Evolutionary conservation across 768 basidiomycete species (phyloP).

Genomic region (Rhodotorula taiwanensis): DNA sequence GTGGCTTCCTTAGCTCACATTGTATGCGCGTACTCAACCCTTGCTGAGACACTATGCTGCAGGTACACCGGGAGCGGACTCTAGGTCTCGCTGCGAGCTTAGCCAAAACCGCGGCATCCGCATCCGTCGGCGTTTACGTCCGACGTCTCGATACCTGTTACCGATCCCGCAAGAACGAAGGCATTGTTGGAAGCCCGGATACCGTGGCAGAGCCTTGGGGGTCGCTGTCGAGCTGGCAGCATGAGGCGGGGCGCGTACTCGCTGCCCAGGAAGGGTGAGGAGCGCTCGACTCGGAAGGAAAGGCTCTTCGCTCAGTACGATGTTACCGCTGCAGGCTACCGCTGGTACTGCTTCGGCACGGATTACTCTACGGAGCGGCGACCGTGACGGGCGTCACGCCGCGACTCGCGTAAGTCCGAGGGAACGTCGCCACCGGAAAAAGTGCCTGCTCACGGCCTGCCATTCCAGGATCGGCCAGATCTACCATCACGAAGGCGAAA

Average conservation of each 20-base stretch:
- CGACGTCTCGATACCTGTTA: constrained; percentile 13
- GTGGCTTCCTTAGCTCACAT: not conserved
- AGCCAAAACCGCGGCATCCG: constrained; percentile 8
- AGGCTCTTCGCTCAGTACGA: not conserved
- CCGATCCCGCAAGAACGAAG: constrained; percentile 16
- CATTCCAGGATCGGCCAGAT: constrained; percentile 28
- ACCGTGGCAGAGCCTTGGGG: constrained; percentile 27
- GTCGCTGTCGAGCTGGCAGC: constrained; percentile 15
- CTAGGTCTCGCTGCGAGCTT: constrained; percentile 22
- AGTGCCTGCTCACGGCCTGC: not conserved
- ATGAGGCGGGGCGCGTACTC: constrained; percentile 27
- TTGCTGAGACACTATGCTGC: not conserved
- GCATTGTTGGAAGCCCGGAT: constrained; percentile 18
- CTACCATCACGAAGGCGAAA: constrained; percentile 31
- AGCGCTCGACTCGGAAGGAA: not conserved
- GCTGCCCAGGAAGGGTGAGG: constrained; percentile 23
- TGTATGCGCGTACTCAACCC: not conserved
- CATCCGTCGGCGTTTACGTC: constrained; percentile 14
- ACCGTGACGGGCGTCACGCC: constrained; percentile 18
- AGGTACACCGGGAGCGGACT: constrained; percentile 32
- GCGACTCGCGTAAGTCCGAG: not conserved
- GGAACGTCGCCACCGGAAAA: not conserved
- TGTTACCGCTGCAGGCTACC: constrained; percentile 16
- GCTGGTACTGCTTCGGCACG: constrained; percentile 32
- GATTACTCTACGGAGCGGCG: constrained; percentile 13